These are phyloP conservation scores for Domatiomyces globalis DNA, from an alignment of 2,329 filamentous ascomycete genomes.

Conservation along the genomic window DNA sequence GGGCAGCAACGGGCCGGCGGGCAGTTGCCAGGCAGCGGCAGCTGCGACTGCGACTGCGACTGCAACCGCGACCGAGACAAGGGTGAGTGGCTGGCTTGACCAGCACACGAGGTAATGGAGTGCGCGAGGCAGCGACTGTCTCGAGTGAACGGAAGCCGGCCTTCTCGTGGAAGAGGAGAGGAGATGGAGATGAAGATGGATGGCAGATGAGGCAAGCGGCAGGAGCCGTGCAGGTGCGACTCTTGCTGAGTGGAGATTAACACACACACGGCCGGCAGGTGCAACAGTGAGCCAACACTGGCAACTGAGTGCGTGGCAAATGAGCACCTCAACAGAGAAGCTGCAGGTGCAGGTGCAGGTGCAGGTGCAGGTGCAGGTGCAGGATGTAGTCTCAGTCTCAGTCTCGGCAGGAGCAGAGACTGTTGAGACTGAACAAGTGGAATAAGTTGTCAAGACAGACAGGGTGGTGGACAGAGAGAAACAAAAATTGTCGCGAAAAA, in stretches of 20 bases:
- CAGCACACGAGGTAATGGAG: neutral
- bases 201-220: neutral
- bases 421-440: neutral
- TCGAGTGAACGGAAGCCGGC: slow-evolving; percentile 21
- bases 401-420: neutral
- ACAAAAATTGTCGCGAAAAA: neutral
- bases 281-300: neutral
- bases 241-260: slow-evolving; percentile 14
- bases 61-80: neutral
- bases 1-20: no score
- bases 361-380: slow-evolving; percentile 5
- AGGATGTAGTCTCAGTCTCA: neutral
- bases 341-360: slow-evolving; percentile 5
- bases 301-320: slow-evolving; percentile 4
- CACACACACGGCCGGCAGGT: neutral
- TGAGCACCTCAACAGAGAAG: slow-evolving; percentile 10
- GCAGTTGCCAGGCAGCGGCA: neutral
- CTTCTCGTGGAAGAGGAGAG: slow-evolving; percentile 12
- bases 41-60: neutral
- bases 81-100: neutral
- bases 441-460: neutral
- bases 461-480: neutral
- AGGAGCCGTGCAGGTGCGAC: slow-evolving; percentile 4
- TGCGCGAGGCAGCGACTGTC: slow-evolving; percentile 18
- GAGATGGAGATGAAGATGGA: slow-evolving; percentile 5